A percentile compares a stretch with the other conserved stretches of the same genome.
phyloP scores from a whole-genome alignment of 1,284 basidiomycete genomes.

The Entoloma clypeatum region DNA sequence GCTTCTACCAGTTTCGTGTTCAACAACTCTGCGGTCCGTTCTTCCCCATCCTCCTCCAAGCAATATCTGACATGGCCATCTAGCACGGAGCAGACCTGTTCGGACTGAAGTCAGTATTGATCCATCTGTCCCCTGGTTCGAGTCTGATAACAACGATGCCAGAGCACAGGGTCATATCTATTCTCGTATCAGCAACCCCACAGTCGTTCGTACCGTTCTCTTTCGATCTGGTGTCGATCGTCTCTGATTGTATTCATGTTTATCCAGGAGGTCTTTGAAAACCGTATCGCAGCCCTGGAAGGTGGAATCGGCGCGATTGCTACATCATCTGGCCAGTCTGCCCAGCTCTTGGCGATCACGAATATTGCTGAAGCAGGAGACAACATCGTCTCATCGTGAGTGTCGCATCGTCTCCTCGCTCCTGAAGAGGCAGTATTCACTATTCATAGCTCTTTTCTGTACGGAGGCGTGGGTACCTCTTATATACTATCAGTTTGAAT shows the following conservation, averaged over 20 bases:
- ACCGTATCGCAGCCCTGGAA: constrained; percentile 80
- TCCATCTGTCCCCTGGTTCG: not conserved
- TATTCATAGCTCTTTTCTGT: constrained; percentile 51
- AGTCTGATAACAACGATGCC: constrained; percentile 3
- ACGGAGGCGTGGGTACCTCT: constrained; percentile 53
- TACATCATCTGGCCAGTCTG: constrained; percentile 73
- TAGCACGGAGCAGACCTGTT: constrained; percentile 86
- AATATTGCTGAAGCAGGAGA: constrained; percentile 64
- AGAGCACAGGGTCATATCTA: constrained; percentile 75
- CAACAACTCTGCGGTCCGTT: constrained; percentile 61
- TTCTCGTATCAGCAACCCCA: constrained; percentile 82
- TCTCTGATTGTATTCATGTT: not conserved
- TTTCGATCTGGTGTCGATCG: not conserved
- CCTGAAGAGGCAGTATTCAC: constrained; percentile 3
- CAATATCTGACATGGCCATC: not conserved
- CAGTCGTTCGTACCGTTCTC: constrained; percentile 47
- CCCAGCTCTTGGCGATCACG: constrained; percentile 73
- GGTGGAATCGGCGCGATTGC: constrained; percentile 77
- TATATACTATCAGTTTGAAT: not conserved
- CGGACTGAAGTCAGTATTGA: constrained; percentile 50
- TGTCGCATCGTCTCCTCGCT: constrained; percentile 2
- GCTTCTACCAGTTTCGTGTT: constrained; percentile 77
- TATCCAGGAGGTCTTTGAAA: constrained; percentile 79
- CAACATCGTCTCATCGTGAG: constrained; percentile 75
- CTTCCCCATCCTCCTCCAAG: not conserved